Base-by-base conservation (phyloP, 163 green algal species). In the Chloromonas sp. region DNA sequence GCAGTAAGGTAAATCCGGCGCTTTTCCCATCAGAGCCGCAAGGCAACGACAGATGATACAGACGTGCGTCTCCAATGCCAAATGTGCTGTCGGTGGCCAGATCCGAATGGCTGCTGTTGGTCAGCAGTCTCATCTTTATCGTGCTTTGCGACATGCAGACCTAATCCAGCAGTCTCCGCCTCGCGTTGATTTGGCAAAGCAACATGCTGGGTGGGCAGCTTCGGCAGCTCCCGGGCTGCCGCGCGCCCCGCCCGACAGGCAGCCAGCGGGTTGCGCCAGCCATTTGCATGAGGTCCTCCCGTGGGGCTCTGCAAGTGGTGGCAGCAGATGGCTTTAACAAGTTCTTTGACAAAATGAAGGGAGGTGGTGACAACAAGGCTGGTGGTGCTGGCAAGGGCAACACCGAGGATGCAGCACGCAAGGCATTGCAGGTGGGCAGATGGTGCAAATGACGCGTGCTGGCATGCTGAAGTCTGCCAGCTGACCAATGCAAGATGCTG, bases 271-370 rank as follows among this genome's bases (percentile, higher is more conserved):
- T 15, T 11, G 66, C 36, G 66, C 66, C 66, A 74, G 66, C 66
- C 5, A 11, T 11, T 15, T 74, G 66, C 5, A 74, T 74, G 5
- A 5, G 66, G 5, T 15, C 5, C 66, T 15, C 5, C 66, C 5
- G 66, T 15, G 66, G 66, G 5, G 66, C 66, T 5, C 66, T 74
- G 11, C 66, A 74, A 74, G 66, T 74, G 11, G 66, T 74, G 66
- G 66, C 66, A 11, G 5, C 11, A 11, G 66, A 11, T 11, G 66
- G 11, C 66, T 74, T 79, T 79, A 14, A 14, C 71, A 71, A 84
- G 58, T 84, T 84, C 70, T 80, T 84, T 66, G 66, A 84, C 61
- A 84, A 84, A 70, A 5, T 84, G 5, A 78, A 84, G 81, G 81
- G 81, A 36, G 61, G 61, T 70, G 14, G 2, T 1, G 61, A 11